Conservation (phyloP, 23 red algal species). For the Gracilaria vermiculophylla region DNA sequence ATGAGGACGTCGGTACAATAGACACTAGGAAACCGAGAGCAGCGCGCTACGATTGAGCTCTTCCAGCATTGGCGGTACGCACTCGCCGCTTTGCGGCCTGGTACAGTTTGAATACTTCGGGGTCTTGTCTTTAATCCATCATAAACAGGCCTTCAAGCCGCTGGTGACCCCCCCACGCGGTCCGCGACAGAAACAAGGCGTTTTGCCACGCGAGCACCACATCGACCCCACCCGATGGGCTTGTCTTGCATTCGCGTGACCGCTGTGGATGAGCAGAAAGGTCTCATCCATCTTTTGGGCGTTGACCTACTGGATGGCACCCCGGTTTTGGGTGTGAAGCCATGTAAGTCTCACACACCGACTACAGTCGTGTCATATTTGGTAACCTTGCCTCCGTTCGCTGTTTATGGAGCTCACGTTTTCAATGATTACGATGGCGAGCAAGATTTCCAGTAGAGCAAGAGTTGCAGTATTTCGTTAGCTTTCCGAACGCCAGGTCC, state of each 20-base stretch:
- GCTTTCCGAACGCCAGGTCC: conserved; percentile 58
- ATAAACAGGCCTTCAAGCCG: conserved; percentile 74
- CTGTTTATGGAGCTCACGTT: not conserved
- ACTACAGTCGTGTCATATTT: not conserved
- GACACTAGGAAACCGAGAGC: conserved; percentile 64
- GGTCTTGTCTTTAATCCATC: conserved; percentile 70
- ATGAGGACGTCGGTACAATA: too few relatives aligned
- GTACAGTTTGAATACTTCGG: conserved; percentile 68
- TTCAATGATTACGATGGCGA: too few relatives aligned
- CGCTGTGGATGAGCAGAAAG: conserved; percentile 57
- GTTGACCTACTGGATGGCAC: conserved; percentile 82
- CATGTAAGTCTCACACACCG: conserved; percentile 44
- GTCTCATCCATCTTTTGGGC: conserved; percentile 62
- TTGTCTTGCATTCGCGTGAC: conserved; percentile 63
- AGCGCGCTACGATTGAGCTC: conserved; percentile 56
- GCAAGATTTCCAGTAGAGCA: conserved; percentile 57
- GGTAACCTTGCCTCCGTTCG: not conserved
- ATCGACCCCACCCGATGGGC: conserved; percentile 68
- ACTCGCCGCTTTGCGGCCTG: conserved; percentile 58
- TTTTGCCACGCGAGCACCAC: conserved; percentile 80
- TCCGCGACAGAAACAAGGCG: conserved; percentile 51
- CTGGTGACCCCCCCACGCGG: conserved; percentile 70
- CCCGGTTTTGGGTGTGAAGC: conserved; percentile 75
- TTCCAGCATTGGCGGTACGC: conserved; percentile 9
- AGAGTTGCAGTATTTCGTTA: too few relatives aligned